These are phyloP conservation scores for Phytopythium helicoides DNA, from an alignment of 352 stramenopile genomes.

Conservation along the genomic window DNA sequence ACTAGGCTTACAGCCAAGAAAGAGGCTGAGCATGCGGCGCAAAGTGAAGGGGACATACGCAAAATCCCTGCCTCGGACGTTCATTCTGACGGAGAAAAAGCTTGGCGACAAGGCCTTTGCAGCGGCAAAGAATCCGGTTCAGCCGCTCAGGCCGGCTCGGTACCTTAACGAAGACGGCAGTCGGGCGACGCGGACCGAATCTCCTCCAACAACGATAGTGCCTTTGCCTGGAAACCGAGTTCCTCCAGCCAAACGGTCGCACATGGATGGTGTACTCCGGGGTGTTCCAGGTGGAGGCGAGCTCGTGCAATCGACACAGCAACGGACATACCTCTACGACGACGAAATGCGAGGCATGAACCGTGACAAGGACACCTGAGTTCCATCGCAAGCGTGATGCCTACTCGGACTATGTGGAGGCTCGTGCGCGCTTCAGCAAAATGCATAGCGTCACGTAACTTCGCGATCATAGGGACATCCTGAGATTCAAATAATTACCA, in stretches of 20 bases:
- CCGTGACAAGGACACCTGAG: constrained; percentile 59
- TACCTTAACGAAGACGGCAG: constrained; percentile 38
- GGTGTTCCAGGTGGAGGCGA: constrained; percentile 43
- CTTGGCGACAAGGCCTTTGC: constrained; percentile 44
- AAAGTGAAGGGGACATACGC: constrained; percentile 44
- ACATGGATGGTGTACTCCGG: constrained; percentile 77
- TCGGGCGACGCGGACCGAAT: constrained; percentile 5
- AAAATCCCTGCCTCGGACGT: constrained; percentile 55
- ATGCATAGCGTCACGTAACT: constrained; percentile 84
- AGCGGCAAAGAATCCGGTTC: constrained; percentile 48
- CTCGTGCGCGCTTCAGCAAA: constrained; percentile 85
- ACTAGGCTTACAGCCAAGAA: constrained; percentile 51
- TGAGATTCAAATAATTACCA: neutral
- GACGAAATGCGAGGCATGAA: constrained; percentile 81
- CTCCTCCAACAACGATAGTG: constrained; percentile 7
- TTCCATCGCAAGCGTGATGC: constrained; percentile 81
- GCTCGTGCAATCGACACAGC: constrained; percentile 35
- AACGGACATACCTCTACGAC: constrained; percentile 60
- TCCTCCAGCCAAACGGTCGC: constrained; percentile 61
- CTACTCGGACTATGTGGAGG: constrained; percentile 88
- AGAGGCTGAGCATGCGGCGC: constrained; percentile 25
- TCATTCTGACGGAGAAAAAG: constrained; percentile 60
- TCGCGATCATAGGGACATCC: neutral
- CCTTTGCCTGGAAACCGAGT: constrained; percentile 28
- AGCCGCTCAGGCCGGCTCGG: constrained; percentile 42